Base-by-base conservation (phyloP, 164 flowering plant genomes). In the Amborella trichopoda region DNA sequence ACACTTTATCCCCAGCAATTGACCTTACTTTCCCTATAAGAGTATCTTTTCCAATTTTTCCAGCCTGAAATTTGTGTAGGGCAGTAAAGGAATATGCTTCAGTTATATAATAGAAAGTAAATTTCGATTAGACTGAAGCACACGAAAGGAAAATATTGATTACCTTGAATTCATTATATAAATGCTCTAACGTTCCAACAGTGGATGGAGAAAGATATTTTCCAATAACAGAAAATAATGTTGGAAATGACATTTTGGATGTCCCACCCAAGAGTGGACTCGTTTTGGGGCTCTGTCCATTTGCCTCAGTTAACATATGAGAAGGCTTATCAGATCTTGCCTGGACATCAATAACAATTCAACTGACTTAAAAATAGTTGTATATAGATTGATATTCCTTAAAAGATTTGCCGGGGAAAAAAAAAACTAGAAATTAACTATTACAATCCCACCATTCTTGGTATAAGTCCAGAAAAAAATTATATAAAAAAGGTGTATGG, bases 121-220 rank as follows among this genome's bases (percentile, higher is more conserved):
- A 16, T 16, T 38, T 6, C 16, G 20, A 38, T 10, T 9, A 11
- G 41, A 38, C 6, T 16, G 20, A 16, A 38, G 6, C 14, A 8
- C 16, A 6, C 16, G 8, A 8, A 30, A 9, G 9, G 9, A 1
- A 9, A 30, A 30, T 8, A 24, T 4, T 40, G 14, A 17, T 40
- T 58, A 67, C 80, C 73, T 56, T 65, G 50, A 9, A 68, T 14
- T 54, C 30, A 36, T 18, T 30, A 36, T 49, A 56, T 23, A 38
- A 22, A 10, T 38, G 4, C 11, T 38, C 16, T 16, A 38, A 38
- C 11, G 6, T 38, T 10, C 20, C 20, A 38, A 38, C 8, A 16
- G 6, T 16, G 6, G 17, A 6, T 9, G 16, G 41, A 38, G 41
- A 22, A 38, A 38, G 11, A 2, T 16, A 22, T 22, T 38, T 16